phyloP scores from a whole-genome alignment of 768 basidiomycete genomes.

The Tylopilus balloui region DNA sequence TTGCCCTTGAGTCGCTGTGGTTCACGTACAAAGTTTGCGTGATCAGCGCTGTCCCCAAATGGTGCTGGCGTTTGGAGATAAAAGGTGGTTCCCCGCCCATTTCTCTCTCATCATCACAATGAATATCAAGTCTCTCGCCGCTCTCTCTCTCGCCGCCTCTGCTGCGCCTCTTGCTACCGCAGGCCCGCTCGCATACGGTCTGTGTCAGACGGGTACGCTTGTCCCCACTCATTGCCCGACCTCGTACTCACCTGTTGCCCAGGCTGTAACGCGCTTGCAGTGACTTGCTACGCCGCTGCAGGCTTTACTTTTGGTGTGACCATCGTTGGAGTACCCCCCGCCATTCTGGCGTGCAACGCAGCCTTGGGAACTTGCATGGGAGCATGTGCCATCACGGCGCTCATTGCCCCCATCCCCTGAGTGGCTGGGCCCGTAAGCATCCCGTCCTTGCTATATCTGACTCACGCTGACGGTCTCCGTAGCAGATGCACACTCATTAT shows the following conservation, averaged over 20 bases:
- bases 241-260: background rate
- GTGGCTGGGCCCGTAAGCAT: background rate
- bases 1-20: background rate
- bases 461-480: too few species aligned
- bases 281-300: constrained; percentile 23
- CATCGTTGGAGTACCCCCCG: constrained; percentile 18
- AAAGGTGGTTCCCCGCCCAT: background rate
- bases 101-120: constrained; percentile 4
- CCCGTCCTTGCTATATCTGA: background rate
- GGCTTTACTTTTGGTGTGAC: constrained; percentile 25
- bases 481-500: background rate
- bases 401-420: constrained; percentile 26
- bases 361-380: constrained; percentile 26
- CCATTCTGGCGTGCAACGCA: constrained; percentile 20
- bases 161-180: constrained; percentile 11
- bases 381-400: constrained; percentile 16
- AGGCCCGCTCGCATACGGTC: constrained; percentile 19
- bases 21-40: too few species aligned
- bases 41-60: background rate
- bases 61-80: background rate
- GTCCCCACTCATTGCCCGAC: too few species aligned
- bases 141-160: constrained; percentile 17
- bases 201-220: constrained; percentile 24
- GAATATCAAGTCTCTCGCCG: constrained; percentile 23
- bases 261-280: constrained; percentile 27